Conservation (phyloP, 192 early-diverging fungal species). For the Thamnidium elegans region DNA sequence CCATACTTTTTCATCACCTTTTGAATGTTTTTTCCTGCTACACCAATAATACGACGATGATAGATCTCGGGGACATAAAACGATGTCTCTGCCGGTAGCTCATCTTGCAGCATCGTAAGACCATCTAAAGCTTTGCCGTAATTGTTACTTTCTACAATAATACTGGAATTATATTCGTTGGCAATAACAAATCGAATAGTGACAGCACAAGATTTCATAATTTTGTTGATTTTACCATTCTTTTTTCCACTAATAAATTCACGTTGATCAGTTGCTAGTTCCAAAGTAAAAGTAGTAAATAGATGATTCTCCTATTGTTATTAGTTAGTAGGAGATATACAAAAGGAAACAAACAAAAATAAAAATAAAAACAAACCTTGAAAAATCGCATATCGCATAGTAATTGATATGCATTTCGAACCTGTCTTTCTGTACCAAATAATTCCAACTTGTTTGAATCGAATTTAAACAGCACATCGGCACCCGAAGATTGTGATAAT, state of each 20-base stretch:
- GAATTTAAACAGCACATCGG: conserved; percentile 55
- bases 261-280: conserved; percentile 69
- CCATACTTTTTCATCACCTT: conserved; percentile 82
- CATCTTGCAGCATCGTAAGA: conserved; percentile 62
- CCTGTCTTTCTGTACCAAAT: conserved; percentile 59
- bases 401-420: conserved; percentile 53
- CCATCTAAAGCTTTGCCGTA: conserved; percentile 58
- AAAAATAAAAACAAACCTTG: conserved; percentile 25
- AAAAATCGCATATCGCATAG: conserved; percentile 51
- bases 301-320: conserved; percentile 39
- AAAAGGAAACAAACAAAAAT: conserved; percentile 16
- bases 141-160: conserved; percentile 57
- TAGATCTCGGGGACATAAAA: conserved; percentile 75
- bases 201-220: conserved; percentile 63
- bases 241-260: conserved; percentile 87
- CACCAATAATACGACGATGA: conserved; percentile 81
- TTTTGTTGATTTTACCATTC: conserved; percentile 83
- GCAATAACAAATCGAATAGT: conserved; percentile 61
- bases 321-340: background rate
- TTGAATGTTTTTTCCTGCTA: conserved; percentile 81
- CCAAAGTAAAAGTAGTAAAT: conserved; percentile 65
- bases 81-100: conserved; percentile 75
- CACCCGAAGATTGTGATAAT: conserved; percentile 44
- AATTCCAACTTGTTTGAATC: conserved; percentile 53
- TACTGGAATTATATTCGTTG: conserved; percentile 72